These are phyloP conservation scores for Mollisia scopiformis DNA, from an alignment of 2,329 filamentous ascomycete genomes.

Conservation along the genomic window DNA sequence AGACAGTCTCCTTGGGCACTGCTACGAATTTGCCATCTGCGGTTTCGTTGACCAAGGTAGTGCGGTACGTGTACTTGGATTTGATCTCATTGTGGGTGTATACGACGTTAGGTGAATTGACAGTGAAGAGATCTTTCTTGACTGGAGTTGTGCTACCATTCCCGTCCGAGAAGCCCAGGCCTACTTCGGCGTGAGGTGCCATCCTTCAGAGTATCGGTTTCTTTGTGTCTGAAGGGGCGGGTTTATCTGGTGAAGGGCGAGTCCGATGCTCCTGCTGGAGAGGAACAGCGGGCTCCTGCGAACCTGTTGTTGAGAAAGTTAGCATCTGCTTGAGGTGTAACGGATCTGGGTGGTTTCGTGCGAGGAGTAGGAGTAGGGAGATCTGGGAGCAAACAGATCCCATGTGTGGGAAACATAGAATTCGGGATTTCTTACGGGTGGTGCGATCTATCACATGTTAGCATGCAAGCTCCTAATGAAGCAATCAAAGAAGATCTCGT, in stretches of 20 bases:
- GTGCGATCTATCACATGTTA: too few species aligned
- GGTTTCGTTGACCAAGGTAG: conserved; percentile 74
- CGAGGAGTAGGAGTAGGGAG: too few species aligned
- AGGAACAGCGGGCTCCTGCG: conserved; percentile 93
- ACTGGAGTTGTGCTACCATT: conserved; percentile 59
- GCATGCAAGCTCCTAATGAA: too few species aligned
- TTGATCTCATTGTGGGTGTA: conserved; percentile 89
- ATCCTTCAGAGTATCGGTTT: conserved; percentile 59
- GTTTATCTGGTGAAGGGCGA: conserved; percentile 59
- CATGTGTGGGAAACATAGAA: conserved; percentile 5
- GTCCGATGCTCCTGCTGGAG: conserved; percentile 81
- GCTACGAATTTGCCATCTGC: conserved; percentile 79
- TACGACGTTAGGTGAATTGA: conserved; percentile 88
- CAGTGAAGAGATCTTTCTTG: conserved; percentile 72
- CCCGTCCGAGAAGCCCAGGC: conserved; percentile 60
- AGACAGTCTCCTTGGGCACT: conserved; percentile 83
- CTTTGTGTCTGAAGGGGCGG: neutral
- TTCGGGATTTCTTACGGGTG: too few species aligned
- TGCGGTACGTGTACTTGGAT: conserved; percentile 96
- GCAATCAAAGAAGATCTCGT: conserved; percentile 31
- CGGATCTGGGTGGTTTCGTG: too few species aligned
- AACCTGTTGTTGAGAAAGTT: conserved; percentile 98
- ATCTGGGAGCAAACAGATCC: too few species aligned
- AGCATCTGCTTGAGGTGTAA: too few species aligned
- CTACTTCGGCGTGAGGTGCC: conserved; percentile 85